Percentiles rank a stretch among this genome's conserved stretches.
phyloP scores from a whole-genome alignment of 768 basidiomycete genomes.

The Boletus rubropictus region DNA sequence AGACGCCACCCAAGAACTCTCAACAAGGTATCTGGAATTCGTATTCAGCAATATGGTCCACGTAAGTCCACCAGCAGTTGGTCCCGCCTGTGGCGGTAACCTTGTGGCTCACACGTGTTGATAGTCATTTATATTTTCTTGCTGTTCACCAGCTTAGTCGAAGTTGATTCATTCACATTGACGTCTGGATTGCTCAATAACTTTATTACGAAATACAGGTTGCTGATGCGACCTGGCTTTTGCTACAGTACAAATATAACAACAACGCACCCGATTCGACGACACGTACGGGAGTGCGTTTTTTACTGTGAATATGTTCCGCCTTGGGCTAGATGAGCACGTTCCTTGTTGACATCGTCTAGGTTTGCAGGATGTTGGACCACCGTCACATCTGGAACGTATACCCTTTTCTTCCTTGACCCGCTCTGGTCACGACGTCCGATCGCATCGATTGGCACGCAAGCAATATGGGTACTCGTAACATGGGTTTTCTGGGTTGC shows the following conservation, averaged over 20 bases:
- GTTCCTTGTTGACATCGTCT: slow-evolving; percentile 4
- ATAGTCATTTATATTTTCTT: slow-evolving; percentile 49
- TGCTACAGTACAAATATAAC: slow-evolving; percentile 51
- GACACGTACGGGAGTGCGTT: slow-evolving; percentile 39
- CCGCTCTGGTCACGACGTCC: slow-evolving; percentile 50
- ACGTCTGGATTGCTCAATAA: slow-evolving; percentile 2
- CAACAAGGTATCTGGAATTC: slow-evolving; percentile 45
- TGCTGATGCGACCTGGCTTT: slow-evolving; percentile 53
- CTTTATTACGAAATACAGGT: slow-evolving; percentile 30
- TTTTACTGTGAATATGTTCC: slow-evolving; percentile 42
- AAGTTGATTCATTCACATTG: slow-evolving; percentile 29
- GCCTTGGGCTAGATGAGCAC: not conserved
- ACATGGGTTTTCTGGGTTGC: slow-evolving; percentile 61
- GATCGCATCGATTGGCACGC: slow-evolving; percentile 52
- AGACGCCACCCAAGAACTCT: slow-evolving; percentile 41
- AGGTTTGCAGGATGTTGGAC: slow-evolving; percentile 64
- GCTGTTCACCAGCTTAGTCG: slow-evolving; percentile 42
- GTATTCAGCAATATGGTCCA: slow-evolving; percentile 47
- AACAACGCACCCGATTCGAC: slow-evolving; percentile 45
- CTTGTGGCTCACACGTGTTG: slow-evolving; percentile 20
- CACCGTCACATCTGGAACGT: slow-evolving; percentile 43
- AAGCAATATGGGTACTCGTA: slow-evolving; percentile 51
- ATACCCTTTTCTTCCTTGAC: slow-evolving; percentile 56
- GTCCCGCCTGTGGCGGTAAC: not conserved
- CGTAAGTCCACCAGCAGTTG: slow-evolving; percentile 31